Evolutionary conservation across 805 yeast species (phyloP).

Genomic region (Metschnikowia gelsemii): DNA sequence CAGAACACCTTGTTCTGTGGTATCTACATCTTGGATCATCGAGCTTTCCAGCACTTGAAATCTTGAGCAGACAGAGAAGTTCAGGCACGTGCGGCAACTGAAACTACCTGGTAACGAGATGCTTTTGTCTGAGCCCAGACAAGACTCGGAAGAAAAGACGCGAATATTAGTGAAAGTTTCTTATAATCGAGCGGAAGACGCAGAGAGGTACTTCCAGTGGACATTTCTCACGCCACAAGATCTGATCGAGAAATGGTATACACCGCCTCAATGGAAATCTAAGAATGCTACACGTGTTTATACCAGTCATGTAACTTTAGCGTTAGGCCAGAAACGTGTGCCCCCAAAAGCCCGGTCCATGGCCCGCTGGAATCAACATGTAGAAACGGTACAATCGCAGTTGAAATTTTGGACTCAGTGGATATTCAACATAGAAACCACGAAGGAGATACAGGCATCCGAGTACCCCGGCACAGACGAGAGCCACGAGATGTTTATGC

Average conservation of each 20-base stretch:
- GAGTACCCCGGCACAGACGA: not conserved
- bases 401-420: slow-evolving; percentile 2
- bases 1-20: no score
- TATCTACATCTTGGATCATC: no score
- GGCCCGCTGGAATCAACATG: slow-evolving; percentile 1
- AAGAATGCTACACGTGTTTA: not conserved
- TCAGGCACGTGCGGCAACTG: no score
- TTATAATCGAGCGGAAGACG: slow-evolving; percentile 3
- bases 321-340: slow-evolving; percentile 3
- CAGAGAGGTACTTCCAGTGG: slow-evolving; percentile 7
- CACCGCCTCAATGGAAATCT: not conserved
- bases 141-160: not conserved
- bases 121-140: slow-evolving; percentile 1
- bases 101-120: slow-evolving; percentile 1
- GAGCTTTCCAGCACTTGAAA: no score
- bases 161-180: slow-evolving; percentile 1
- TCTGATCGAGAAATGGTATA: no score
- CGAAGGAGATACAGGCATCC: not conserved
- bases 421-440: not conserved
- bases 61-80: no score
- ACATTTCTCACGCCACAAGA: slow-evolving; percentile 4
- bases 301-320: not conserved
- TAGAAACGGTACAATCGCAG: not conserved
- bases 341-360: not conserved
- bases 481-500: no score